Evolutionary conservation across 2,329 filamentous ascomycete genomes (phyloP).

Genomic region (Neofusicoccum cordaticola): DNA sequence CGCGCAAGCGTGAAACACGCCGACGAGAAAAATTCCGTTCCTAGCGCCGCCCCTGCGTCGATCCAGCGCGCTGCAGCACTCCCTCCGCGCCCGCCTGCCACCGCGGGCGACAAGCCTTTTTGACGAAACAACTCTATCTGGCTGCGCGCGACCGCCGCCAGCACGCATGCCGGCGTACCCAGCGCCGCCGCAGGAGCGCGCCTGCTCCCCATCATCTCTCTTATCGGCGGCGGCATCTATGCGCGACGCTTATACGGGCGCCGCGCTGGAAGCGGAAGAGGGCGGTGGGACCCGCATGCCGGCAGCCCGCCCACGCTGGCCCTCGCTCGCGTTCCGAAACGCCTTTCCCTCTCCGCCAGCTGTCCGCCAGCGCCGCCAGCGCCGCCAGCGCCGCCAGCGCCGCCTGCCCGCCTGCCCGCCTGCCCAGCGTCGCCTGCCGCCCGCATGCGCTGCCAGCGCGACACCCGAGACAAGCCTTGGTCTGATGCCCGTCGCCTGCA

Average conservation of each 20-base stretch:
- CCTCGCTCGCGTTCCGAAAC: slow-evolving; percentile 1
- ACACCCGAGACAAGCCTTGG: not conserved
- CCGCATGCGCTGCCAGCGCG: not conserved
- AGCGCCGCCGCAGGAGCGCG: not conserved
- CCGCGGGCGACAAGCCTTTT: not conserved
- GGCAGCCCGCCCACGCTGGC: not conserved
- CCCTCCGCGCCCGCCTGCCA: not conserved
- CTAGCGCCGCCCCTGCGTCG: slow-evolving; percentile 5
- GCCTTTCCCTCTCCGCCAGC: not conserved
- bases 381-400: not conserved
- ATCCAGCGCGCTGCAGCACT: not conserved
- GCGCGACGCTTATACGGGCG: not conserved
- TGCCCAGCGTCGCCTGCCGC: not conserved
- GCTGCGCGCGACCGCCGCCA: not conserved
- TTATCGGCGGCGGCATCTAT: not conserved
- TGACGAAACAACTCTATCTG: slow-evolving; percentile 4
- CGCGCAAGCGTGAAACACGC: slow-evolving; percentile 4
- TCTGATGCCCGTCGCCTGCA: not conserved
- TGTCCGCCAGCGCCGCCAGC: not conserved
- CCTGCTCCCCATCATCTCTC: not conserved
- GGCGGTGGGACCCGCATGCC: slow-evolving; percentile 2
- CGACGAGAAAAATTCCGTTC: not conserved
- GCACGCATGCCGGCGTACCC: too few relatives aligned
- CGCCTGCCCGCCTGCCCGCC: too few relatives aligned
- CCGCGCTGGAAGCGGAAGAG: not conserved